Conservation (phyloP, 1,284 basidiomycete genomes). For the Rhodotorula sp. region DNA sequence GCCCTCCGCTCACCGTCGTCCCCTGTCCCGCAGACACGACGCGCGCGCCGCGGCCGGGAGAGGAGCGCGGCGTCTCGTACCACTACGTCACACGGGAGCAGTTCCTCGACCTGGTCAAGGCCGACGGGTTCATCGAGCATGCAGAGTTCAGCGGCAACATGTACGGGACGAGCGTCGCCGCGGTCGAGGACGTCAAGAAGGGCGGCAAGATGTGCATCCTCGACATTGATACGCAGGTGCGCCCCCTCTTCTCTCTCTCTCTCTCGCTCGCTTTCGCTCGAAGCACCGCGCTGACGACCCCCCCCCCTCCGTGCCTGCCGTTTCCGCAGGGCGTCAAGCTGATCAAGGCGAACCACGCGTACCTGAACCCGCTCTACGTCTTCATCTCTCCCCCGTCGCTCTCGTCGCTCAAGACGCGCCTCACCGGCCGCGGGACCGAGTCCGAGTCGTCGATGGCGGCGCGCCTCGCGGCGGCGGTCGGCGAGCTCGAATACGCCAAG, state of each 20-base stretch:
- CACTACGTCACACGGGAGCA: conserved; percentile 59
- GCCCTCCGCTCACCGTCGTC: neutral
- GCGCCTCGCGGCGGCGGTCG: conserved; percentile 75
- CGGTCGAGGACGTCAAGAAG: conserved; percentile 57
- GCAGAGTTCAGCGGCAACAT: conserved; percentile 85
- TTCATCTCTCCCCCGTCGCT: conserved; percentile 91
- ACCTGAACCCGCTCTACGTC: conserved; percentile 81
- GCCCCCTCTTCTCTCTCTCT: conserved; percentile 29
- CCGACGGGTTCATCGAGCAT: conserved; percentile 62
- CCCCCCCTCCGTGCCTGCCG: neutral
- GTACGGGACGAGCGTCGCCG: conserved; percentile 86
- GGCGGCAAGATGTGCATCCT: conserved; percentile 76
- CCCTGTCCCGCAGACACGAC: conserved; percentile 74
- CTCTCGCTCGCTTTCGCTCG: neutral
- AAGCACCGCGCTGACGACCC: conserved; percentile 5
- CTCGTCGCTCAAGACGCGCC: conserved; percentile 64
- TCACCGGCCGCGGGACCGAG: conserved; percentile 83
- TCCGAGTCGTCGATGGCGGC: conserved; percentile 70
- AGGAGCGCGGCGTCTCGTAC: conserved; percentile 69
- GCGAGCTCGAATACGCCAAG: conserved; percentile 82
- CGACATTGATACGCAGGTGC: conserved; percentile 93
- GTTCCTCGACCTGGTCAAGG: conserved; percentile 57
- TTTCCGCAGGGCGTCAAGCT: conserved; percentile 75
- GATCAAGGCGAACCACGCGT: conserved; percentile 69
- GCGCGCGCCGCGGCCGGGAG: conserved; percentile 77